Evolutionary conservation across 108 stramenopile species (phyloP).

Genomic region (Cyclotella baltica): DNA sequence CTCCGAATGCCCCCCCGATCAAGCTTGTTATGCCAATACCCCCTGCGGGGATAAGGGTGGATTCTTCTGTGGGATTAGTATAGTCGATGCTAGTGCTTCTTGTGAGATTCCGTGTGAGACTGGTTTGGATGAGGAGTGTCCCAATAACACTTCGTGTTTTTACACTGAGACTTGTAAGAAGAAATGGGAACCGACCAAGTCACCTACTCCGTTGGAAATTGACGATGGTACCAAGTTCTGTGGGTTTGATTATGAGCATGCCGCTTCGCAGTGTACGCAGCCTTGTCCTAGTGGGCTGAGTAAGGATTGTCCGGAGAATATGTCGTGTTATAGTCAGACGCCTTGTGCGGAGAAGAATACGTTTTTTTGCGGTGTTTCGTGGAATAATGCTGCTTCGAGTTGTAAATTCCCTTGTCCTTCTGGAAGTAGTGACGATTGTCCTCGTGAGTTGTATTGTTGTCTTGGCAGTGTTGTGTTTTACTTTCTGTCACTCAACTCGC

Average conservation of each 20-base stretch:
- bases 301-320: slow-evolving; percentile 43
- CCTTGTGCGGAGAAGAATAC: slow-evolving; percentile 54
- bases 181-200: slow-evolving; percentile 21
- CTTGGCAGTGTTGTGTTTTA: background rate
- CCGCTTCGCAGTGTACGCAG: slow-evolving; percentile 34
- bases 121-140: slow-evolving; percentile 49
- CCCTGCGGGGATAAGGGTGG: slow-evolving; percentile 44
- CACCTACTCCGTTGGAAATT: slow-evolving; percentile 35
- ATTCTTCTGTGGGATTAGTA: slow-evolving; percentile 56
- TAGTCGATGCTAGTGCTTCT: slow-evolving; percentile 53
- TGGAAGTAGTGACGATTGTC: slow-evolving; percentile 50
- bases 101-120: slow-evolving; percentile 40
- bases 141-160: slow-evolving; percentile 37
- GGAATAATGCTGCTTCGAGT: slow-evolving; percentile 57
- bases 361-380: slow-evolving; percentile 52
- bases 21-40: slow-evolving; percentile 57
- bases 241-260: slow-evolving; percentile 44
- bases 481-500: background rate
- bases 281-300: slow-evolving; percentile 46
- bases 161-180: slow-evolving; percentile 47
- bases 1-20: slow-evolving; percentile 43
- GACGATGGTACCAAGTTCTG: slow-evolving; percentile 55
- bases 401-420: slow-evolving; percentile 50
- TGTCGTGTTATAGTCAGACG: slow-evolving; percentile 53
- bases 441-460: slow-evolving; percentile 21